Percentiles rank a stretch among this genome's conserved stretches.
Evolutionary conservation across 129 eudicot species (phyloP).

Genomic region (Flaveria sonorensis): DNA sequence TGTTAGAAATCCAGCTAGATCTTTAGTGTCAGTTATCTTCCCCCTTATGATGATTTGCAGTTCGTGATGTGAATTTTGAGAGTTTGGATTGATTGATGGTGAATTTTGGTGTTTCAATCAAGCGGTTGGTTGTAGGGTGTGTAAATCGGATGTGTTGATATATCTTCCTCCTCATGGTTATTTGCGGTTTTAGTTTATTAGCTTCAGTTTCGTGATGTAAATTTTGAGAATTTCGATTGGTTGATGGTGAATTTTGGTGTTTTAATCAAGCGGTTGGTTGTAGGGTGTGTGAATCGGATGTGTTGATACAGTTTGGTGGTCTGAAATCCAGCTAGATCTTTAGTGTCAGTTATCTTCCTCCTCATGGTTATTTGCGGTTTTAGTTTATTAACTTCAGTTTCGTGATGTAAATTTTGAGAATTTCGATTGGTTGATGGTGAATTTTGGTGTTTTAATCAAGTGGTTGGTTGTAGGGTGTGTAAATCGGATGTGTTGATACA

Average conservation of each 20-base stretch:
- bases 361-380: too few species aligned
- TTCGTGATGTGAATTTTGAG: slow-evolving; percentile 22
- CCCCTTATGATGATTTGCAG: background rate
- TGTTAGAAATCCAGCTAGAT: too few species aligned
- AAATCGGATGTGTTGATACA: slow-evolving; percentile 5
- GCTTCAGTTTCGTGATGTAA: slow-evolving; percentile 10
- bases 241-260: slow-evolving; percentile 4
- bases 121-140: too few species aligned
- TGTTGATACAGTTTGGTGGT: slow-evolving; percentile 19
- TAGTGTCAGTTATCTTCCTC: too few species aligned
- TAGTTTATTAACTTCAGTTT: background rate
- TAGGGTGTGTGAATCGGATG: slow-evolving; percentile 3
- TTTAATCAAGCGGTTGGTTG: slow-evolving; percentile 6
- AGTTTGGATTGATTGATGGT: too few species aligned
- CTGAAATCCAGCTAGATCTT: background rate
- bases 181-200: background rate
- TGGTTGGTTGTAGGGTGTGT: slow-evolving; percentile 5
- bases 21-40: background rate
- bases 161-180: too few species aligned
- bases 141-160: too few species aligned
- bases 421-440: slow-evolving; percentile 13
- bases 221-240: slow-evolving; percentile 14
- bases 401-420: slow-evolving; percentile 10
- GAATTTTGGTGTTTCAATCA: too few species aligned
- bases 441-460: slow-evolving; percentile 11